Evolutionary conservation across 441 rosid species (phyloP), one percentile per base, ranked within the genome.

Genomic region (Jatropha multifida): DNA sequence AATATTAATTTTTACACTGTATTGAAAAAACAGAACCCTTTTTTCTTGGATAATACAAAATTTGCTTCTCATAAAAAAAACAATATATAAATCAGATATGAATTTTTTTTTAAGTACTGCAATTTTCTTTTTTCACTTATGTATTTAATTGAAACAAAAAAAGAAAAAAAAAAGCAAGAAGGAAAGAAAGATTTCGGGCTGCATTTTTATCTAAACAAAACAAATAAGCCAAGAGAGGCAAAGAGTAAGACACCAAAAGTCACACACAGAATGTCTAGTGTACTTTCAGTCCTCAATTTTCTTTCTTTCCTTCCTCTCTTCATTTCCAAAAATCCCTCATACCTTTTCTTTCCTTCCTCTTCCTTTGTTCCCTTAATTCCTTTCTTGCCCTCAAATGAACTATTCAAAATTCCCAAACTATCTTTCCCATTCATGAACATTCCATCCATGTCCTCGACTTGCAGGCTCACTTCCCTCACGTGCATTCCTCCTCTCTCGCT

Each of bases 401-500:
- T 71, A 7, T 48, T 44, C 66, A 90, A 61, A 76, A 89, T 80
- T 54, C 77, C 89, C 82, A 89, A 82, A 79, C 91, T 88, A 0
- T 85, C 92, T 86, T 55, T 84, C 55, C 97, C 97, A 41, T 81
- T 86, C 75, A 92, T 71, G 26, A 62, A 51, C 85, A 81, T 82
- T 68, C 98, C 97, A 68, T 91, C 95, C 88, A 84, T 76, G 77
- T 90, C 87, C 91, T 93, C 95, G 77, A 87, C 83, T 63, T 86
- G 90, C 27, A 91, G 62, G 58, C 90, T 83, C 83, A 89, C 95
- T 58, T 88, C 98, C 85, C 80, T 86, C 88, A 90, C 86, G 82
- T 86, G 86, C 90, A 90, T 82, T 56, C 80, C 90, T 79, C 89
- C 89, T n/a, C 81, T 86, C 17, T 20, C 27, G 10, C 42, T 54